Percentiles rank a stretch among this genome's conserved stretches.
phyloP scores from a whole-genome alignment of 306 rosid species.

The Rosa persica region DNA sequence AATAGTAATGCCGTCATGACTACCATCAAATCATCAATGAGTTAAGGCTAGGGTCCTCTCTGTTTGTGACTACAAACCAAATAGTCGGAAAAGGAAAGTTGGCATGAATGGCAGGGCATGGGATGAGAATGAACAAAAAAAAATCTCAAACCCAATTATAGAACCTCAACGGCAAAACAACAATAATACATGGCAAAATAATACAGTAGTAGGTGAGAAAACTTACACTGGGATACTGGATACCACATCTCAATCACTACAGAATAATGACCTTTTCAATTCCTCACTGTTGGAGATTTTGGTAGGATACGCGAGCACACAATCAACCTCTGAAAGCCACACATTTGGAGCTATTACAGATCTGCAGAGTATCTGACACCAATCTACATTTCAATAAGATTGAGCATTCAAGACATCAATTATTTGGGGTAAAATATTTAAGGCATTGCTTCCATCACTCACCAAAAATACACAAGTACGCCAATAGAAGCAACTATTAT shows the following conservation, averaged over 20 bases:
- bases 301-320: background rate
- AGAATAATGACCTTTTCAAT: background rate
- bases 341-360: background rate
- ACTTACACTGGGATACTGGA: background rate
- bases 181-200: background rate
- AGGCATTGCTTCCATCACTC: background rate
- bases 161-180: background rate
- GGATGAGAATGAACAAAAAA: background rate
- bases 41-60: background rate
- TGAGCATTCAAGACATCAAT: background rate
- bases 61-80: background rate
- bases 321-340: background rate
- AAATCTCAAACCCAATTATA: background rate
- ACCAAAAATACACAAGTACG: background rate
- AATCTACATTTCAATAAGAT: background rate
- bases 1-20: background rate
- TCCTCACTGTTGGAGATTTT: background rate
- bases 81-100: background rate
- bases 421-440: background rate
- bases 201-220: too few species aligned
- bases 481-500: background rate
- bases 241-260: background rate
- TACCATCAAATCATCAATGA: background rate
- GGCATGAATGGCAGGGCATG: background rate
- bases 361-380: background rate